Conservation (phyloP, 768 basidiomycete genomes). For the Pleurotus pulmonarius region DNA sequence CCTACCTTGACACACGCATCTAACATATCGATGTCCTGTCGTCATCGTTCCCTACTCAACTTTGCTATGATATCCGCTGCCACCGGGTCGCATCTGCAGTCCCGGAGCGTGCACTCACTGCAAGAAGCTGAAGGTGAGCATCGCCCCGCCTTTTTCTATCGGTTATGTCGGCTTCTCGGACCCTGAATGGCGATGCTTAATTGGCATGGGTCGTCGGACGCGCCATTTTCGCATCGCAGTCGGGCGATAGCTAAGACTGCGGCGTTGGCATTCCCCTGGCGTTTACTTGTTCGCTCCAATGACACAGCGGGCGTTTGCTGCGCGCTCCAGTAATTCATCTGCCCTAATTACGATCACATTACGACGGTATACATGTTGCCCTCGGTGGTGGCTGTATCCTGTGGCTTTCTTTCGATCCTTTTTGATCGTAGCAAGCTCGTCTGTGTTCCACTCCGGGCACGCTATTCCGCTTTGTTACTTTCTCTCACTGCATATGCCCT, state of each 20-base stretch:
- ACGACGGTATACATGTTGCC: not conserved
- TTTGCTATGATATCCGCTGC: too few relatives aligned
- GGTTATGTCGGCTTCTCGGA: slow-evolving; percentile 12
- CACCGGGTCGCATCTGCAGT: slow-evolving; percentile 28
- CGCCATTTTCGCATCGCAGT: too few relatives aligned
- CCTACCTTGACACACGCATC: too few relatives aligned
- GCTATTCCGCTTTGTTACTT: not conserved
- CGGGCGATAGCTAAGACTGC: not conserved
- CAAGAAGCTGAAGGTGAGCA: slow-evolving; percentile 79
- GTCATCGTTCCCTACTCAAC: too few relatives aligned
- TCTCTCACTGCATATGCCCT: not conserved
- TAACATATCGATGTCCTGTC: too few relatives aligned
- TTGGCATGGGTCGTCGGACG: not conserved
- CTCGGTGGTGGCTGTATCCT: slow-evolving; percentile 6
- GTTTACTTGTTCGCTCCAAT: not conserved
- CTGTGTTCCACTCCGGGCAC: slow-evolving; percentile 1
- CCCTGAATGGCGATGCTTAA: not conserved
- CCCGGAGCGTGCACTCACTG: slow-evolving; percentile 84
- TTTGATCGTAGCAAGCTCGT: slow-evolving; percentile 6
- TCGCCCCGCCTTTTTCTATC: slow-evolving; percentile 12
- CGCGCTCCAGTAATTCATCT: not conserved
- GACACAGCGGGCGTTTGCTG: not conserved
- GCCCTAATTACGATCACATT: not conserved
- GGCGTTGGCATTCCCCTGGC: not conserved
- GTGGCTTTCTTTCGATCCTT: not conserved